A percentile compares a stretch with the other conserved stretches of the same genome.
phyloP scores from a whole-genome alignment of 257 asterid genomes.

The Lavandula angustifolia region DNA sequence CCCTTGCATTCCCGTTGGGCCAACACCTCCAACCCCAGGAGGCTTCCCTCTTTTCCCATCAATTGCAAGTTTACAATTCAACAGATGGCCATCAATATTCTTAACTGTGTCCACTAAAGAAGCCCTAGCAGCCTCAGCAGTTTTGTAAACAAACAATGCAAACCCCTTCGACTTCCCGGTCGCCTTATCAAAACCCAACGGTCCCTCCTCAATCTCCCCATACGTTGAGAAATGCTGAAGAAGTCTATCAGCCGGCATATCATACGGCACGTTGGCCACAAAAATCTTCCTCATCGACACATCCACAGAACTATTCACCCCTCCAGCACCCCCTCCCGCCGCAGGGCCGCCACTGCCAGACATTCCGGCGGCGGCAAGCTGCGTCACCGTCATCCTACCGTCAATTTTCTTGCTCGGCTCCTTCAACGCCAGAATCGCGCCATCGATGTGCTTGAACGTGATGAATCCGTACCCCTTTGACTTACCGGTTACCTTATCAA shows the following conservation, averaged over 20 bases:
- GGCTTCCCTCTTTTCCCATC: constrained; percentile 76
- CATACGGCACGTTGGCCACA: constrained; percentile 77
- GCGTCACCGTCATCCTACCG: constrained; percentile 81
- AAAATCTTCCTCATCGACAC: constrained; percentile 75
- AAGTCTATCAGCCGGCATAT: constrained; percentile 71
- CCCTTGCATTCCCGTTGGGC: constrained; percentile 44
- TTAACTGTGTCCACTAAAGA: constrained; percentile 66
- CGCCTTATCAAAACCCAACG: constrained; percentile 79
- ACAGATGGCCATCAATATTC: constrained; percentile 74
- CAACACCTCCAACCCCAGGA: constrained; percentile 41
- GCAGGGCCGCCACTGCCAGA: constrained; percentile 54
- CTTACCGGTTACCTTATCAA: constrained; percentile 74
- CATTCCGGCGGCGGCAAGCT: constrained; percentile 76
- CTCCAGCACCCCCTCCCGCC: constrained; percentile 44
- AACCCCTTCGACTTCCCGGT: constrained; percentile 88
- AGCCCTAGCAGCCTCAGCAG: constrained; percentile 67
- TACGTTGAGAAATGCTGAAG: constrained; percentile 70
- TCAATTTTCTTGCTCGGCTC: constrained; percentile 84
- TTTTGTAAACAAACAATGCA: constrained; percentile 79
- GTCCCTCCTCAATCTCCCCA: constrained; percentile 93
- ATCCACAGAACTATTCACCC: constrained; percentile 50
- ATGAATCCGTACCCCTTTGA: constrained; percentile 78
- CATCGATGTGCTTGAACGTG: constrained; percentile 76
- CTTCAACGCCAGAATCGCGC: constrained; percentile 71
- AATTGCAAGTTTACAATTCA: constrained; percentile 73